Conservation (phyloP, 1,284 basidiomycete genomes). For the Cutaneotrichosporon dermatis region DNA sequence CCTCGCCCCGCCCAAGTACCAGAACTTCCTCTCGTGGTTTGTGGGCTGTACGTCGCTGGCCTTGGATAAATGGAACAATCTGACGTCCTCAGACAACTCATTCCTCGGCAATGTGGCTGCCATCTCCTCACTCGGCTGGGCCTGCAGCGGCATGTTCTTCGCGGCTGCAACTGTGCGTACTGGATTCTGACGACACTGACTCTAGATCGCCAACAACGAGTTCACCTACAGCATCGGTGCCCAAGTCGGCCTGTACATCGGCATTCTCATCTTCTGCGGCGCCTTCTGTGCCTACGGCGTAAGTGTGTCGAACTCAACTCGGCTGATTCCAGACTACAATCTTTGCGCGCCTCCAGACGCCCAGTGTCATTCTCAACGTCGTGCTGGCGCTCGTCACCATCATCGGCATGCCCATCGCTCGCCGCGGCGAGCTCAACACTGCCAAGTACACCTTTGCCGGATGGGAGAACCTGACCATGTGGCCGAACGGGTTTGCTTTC, state of each 20-base stretch:
- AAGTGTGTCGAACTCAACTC: too few species aligned
- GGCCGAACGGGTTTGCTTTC: conserved; percentile 69
- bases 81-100: conserved; percentile 33
- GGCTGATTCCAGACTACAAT: too few species aligned
- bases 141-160: conserved; percentile 37
- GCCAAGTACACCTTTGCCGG: conserved; percentile 54
- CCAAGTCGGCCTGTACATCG: conserved; percentile 44
- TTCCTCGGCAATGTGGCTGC: conserved; percentile 62
- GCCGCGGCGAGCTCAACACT: conserved; percentile 64
- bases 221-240: conserved; percentile 36
- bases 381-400: conserved; percentile 67
- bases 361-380: conserved; percentile 66
- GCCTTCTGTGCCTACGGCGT: conserved; percentile 60
- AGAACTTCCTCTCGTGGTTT: conserved; percentile 45
- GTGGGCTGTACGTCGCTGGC: conserved; percentile 35
- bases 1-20: conserved; percentile 31
- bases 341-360: conserved; percentile 52
- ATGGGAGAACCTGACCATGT: conserved; percentile 56
- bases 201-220: conserved; percentile 27
- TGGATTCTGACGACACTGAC: too few species aligned
- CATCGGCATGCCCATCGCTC: conserved; percentile 67
- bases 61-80: not conserved
- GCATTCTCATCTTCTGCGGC: conserved; percentile 41
- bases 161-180: conserved; percentile 30
- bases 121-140: conserved; percentile 74